A percentile compares a stretch with the other conserved stretches of the same genome.
Evolutionary conservation across 73 alveolate species (phyloP).

Genomic region (Paramecium tetraurelia): DNA sequence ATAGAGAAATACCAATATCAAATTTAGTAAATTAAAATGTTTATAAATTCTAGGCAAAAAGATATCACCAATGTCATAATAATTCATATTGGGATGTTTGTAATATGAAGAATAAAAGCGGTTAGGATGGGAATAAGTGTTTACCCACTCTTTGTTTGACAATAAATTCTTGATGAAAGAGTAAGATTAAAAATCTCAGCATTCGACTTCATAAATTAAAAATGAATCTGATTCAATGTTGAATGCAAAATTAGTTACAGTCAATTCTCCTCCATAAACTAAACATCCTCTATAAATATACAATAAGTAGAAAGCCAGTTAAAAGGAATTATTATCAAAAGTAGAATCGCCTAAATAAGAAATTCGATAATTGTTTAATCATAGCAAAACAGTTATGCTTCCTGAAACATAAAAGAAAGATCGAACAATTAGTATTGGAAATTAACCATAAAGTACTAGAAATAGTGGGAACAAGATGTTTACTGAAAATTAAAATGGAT

Average conservation of each 20-base stretch:
- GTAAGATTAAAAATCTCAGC: neutral
- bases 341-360: neutral
- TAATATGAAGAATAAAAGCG: slow-evolving; percentile 24
- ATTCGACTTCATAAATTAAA: neutral
- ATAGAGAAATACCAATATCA: neutral
- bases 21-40: neutral
- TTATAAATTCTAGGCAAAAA: neutral
- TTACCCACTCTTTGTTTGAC: neutral
- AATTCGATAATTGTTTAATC: neutral
- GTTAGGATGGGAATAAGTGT: slow-evolving; percentile 31
- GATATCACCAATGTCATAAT: neutral
- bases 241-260: neutral
- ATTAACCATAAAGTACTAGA: neutral
- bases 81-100: slow-evolving; percentile 17
- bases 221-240: neutral
- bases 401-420: neutral
- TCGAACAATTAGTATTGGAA: neutral
- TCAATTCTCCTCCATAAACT: neutral
- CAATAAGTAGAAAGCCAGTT: neutral
- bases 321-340: neutral
- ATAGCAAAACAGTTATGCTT: neutral
- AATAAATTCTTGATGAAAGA: neutral
- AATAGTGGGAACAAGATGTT: neutral
- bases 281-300: neutral
- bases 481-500: neutral